These are phyloP conservation scores for Annulohypoxylon truncatum DNA, from an alignment of 2,329 filamentous ascomycete genomes.

Conservation along the genomic window DNA sequence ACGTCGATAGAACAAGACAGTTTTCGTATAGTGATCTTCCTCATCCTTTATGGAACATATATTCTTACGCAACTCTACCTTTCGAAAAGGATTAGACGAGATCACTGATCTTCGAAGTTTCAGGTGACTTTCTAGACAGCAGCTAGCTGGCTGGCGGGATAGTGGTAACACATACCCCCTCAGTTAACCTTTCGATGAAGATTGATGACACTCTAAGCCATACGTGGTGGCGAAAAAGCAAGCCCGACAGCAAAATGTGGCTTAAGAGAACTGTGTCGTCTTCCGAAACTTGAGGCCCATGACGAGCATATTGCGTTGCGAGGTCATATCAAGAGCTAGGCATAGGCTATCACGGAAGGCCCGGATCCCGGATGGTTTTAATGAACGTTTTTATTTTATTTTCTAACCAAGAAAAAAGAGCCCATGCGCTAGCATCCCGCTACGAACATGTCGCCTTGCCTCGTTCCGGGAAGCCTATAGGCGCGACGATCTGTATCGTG, in stretches of 20 bases:
- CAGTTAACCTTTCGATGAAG: background rate
- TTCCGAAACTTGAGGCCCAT: background rate
- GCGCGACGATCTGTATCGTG: slow-evolving; percentile 19
- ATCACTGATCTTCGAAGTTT: background rate
- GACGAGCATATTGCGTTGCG: background rate
- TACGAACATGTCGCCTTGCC: slow-evolving; percentile 18
- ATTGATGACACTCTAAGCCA: background rate
- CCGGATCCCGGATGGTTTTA: background rate
- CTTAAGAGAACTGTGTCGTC: background rate
- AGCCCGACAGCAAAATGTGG: background rate
- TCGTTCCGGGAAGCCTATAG: slow-evolving; percentile 12
- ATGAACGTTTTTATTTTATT: slow-evolving; percentile 1
- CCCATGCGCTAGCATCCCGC: background rate
- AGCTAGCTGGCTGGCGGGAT: background rate
- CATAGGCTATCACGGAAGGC: background rate
- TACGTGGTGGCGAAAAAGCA: background rate
- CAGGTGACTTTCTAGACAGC: too few species aligned
- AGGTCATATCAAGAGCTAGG: background rate
- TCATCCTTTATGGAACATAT: too few species aligned
- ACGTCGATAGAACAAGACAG: too few species aligned
- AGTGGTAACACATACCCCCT: background rate
- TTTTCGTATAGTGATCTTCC: too few species aligned
- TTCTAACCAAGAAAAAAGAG: background rate
- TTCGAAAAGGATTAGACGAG: background rate
- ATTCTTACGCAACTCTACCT: background rate